A percentile compares a stretch with the other conserved stretches of the same genome.
phyloP scores from a whole-genome alignment of 345 rosid species.

The Eutrema heterophyllum region DNA sequence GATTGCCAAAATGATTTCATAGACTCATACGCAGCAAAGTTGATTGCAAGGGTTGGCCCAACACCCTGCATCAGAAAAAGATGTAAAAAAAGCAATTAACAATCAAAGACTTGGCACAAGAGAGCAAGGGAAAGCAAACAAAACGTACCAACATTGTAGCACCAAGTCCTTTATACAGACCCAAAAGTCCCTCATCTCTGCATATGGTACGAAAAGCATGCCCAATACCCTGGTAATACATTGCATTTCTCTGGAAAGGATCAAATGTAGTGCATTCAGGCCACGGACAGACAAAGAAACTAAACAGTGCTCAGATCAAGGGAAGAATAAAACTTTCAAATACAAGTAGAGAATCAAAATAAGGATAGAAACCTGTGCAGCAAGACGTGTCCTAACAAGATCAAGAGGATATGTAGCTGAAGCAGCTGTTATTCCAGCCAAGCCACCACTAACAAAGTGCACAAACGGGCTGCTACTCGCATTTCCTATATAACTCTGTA shows the following conservation, averaged over 20 bases:
- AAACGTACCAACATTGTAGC: constrained; percentile 77
- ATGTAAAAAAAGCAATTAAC: background rate
- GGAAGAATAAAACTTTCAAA: background rate
- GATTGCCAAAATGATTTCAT: constrained; percentile 67
- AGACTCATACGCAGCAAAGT: constrained; percentile 75
- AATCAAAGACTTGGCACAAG: constrained; percentile 3
- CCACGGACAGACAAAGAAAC: background rate
- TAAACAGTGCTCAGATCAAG: background rate
- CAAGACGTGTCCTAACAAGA: constrained; percentile 95
- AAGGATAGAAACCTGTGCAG: constrained; percentile 66
- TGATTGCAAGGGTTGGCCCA: constrained; percentile 89
- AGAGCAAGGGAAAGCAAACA: constrained; percentile 6
- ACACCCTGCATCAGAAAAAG: constrained; percentile 56
- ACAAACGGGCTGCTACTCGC: constrained; percentile 40
- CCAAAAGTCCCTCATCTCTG: constrained; percentile 78
- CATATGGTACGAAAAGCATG: constrained; percentile 74
- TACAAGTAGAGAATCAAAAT: background rate
- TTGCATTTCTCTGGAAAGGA: constrained; percentile 55
- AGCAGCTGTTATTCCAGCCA: constrained; percentile 96
- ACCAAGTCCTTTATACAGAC: constrained; percentile 96
- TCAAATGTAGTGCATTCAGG: background rate
- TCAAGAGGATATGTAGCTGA: constrained; percentile 87
- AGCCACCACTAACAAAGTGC: constrained; percentile 80
- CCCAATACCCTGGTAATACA: constrained; percentile 77
- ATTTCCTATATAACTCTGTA: constrained; percentile 37